These are phyloP conservation scores for Aurinia saxatilis DNA, from an alignment of 345 rosid genomes.

Conservation along the genomic window DNA sequence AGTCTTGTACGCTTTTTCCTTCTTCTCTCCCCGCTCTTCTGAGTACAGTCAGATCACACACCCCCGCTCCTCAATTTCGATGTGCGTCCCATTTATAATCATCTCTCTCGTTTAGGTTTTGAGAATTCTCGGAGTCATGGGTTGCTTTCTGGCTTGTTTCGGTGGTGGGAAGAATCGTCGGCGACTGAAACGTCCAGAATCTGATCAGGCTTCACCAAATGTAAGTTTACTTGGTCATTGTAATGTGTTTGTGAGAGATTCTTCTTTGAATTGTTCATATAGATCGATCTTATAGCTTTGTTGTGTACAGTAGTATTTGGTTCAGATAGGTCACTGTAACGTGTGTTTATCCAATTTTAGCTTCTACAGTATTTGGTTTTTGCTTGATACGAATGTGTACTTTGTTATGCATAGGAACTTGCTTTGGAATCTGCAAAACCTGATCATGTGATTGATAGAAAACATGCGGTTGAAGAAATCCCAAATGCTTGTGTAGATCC, in stretches of 20 bases:
- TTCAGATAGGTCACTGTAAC: too few species aligned
- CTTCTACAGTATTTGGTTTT: too few species aligned
- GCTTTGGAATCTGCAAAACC: conserved; percentile 10
- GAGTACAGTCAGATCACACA: conserved; percentile 12
- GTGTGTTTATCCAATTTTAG: too few species aligned
- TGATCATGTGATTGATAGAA: conserved; percentile 20
- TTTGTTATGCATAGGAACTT: conserved; percentile 17
- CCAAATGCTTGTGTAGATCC: conserved; percentile 25
- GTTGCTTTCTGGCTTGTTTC: conserved; percentile 80
- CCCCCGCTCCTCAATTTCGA: conserved; percentile 15
- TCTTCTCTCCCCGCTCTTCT: conserved; percentile 33
- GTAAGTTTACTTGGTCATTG: conserved; percentile 23
- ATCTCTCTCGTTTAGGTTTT: too few species aligned
- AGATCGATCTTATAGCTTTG: neutral
- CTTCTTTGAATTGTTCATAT: neutral
- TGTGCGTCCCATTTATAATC: conserved; percentile 28
- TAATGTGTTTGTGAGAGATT: neutral
- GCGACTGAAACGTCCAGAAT: conserved; percentile 36
- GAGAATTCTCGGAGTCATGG: conserved; percentile 39
- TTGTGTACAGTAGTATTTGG: too few species aligned
- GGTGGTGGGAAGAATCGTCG: conserved; percentile 68
- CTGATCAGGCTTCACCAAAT: conserved; percentile 39
- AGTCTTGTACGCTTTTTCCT: conserved; percentile 28
- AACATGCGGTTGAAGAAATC: conserved; percentile 24
- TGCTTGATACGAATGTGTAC: too few species aligned